Evolutionary conservation across 768 basidiomycete genomes (phyloP).

Genomic region (Fomitopsis pulvina): DNA sequence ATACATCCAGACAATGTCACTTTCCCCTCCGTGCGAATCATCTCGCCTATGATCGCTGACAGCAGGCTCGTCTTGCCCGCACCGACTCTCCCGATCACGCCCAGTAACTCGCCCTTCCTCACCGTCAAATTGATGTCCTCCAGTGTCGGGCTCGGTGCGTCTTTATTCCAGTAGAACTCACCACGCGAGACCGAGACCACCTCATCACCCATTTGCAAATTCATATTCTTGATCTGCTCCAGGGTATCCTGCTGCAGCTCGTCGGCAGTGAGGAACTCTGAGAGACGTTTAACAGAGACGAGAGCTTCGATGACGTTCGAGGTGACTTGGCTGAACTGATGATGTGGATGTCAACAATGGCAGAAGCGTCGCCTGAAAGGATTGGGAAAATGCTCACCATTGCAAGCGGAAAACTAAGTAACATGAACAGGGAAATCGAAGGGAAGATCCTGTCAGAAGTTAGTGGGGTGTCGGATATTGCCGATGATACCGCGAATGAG

Average conservation of each 20-base stretch:
- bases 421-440: slow-evolving; percentile 85
- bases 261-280: slow-evolving; percentile 65
- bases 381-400: slow-evolving; percentile 44
- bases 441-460: slow-evolving; percentile 95
- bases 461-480: slow-evolving; percentile 55
- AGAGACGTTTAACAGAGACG: slow-evolving; percentile 77
- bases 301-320: slow-evolving; percentile 81
- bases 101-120: slow-evolving; percentile 79
- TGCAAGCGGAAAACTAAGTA: slow-evolving; percentile 79
- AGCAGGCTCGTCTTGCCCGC: slow-evolving; percentile 83
- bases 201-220: slow-evolving; percentile 53
- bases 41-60: slow-evolving; percentile 82
- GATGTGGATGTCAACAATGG: not conserved
- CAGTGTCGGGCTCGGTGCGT: slow-evolving; percentile 51
- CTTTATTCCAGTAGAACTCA: slow-evolving; percentile 76
- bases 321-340: slow-evolving; percentile 61
- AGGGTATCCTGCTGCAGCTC: slow-evolving; percentile 80
- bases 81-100: slow-evolving; percentile 84
- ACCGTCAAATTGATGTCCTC: slow-evolving; percentile 72
- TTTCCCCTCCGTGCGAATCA: slow-evolving; percentile 70
- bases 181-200: slow-evolving; percentile 60
- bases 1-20: slow-evolving; percentile 63
- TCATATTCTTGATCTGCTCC: slow-evolving; percentile 36
- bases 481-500: slow-evolving; percentile 71
- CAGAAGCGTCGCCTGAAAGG: not conserved